These are phyloP conservation scores for Monosporozyma siamensis DNA, from an alignment of 805 yeast genomes.

Conservation along the genomic window DNA sequence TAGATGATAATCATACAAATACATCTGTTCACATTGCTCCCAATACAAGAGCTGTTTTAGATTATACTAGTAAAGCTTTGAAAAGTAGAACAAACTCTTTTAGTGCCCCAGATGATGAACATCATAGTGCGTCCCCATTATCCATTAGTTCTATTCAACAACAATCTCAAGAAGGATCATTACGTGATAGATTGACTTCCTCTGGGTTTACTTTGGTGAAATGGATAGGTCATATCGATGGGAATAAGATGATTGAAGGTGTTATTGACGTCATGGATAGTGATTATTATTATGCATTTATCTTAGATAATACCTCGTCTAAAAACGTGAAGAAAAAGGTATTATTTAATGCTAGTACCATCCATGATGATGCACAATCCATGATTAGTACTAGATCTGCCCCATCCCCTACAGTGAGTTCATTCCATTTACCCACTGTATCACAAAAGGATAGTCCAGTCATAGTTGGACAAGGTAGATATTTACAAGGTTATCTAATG, in stretches of 20 bases:
- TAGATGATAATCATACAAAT: constrained; percentile 11
- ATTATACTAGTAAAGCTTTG: constrained; percentile 18
- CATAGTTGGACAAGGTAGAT: constrained; percentile 44
- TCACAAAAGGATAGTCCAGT: constrained; percentile 10
- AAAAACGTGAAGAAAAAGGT: constrained; percentile 77
- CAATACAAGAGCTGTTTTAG: constrained; percentile 23
- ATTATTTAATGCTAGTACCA: constrained; percentile 46
- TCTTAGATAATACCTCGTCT: constrained; percentile 86
- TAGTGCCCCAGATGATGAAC: constrained; percentile 3
- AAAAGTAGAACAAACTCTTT: constrained; percentile 14
- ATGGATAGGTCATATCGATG: constrained; percentile 48
- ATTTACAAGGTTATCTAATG: constrained; percentile 65
- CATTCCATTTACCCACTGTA: constrained; percentile 11
- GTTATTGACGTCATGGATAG: constrained; percentile 47
- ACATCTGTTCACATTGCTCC: constrained; percentile 25
- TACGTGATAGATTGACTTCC: constrained; percentile 50
- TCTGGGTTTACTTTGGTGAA: constrained; percentile 43
- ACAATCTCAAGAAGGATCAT: constrained; percentile 34
- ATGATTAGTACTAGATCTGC: constrained; percentile 10
- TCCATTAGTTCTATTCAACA: constrained; percentile 22
- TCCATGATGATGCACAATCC: constrained; percentile 15
- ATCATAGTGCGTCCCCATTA: constrained; percentile 2
- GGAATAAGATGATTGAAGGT: constrained; percentile 57
- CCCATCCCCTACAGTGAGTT: constrained; percentile 11
- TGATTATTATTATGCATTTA: constrained; percentile 69